Percentiles rank a stretch among this genome's conserved stretches.
These are phyloP conservation scores for Bacidia rubella DNA, from an alignment of 495 filamentous ascomycete species.

Conservation along the genomic window DNA sequence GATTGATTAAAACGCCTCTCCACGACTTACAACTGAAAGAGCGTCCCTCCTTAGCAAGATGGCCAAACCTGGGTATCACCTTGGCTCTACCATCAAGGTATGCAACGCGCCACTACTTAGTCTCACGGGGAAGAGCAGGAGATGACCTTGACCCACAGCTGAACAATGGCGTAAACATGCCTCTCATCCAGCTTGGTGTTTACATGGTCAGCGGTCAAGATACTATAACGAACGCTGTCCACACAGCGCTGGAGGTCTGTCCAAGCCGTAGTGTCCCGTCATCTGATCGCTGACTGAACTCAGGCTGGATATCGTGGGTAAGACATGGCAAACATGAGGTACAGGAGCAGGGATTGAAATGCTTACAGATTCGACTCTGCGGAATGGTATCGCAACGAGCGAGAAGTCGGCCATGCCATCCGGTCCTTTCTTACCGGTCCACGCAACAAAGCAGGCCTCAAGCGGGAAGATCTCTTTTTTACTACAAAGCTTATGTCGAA, in stretches of 20 bases:
- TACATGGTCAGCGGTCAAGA: slow-evolving; percentile 45
- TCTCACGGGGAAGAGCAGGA: too few species aligned
- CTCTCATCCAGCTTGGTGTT: slow-evolving; percentile 51
- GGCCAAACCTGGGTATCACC: neutral
- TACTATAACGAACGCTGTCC: slow-evolving; percentile 29
- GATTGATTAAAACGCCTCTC: too few species aligned
- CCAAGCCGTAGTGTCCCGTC: neutral
- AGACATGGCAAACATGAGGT: neutral
- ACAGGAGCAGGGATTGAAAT: neutral
- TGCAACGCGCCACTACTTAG: too few species aligned
- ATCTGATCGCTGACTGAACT: neutral
- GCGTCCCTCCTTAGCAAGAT: neutral
- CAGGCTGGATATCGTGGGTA: slow-evolving; percentile 23
- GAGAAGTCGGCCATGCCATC: slow-evolving; percentile 45
- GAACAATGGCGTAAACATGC: slow-evolving; percentile 45
- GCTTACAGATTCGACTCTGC: slow-evolving; percentile 43
- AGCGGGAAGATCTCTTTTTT: slow-evolving; percentile 49
- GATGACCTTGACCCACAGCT: slow-evolving; percentile 28
- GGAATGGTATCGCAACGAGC: slow-evolving; percentile 50
- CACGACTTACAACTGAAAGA: neutral
- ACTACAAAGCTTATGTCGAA: slow-evolving; percentile 53
- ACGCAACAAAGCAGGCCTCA: slow-evolving; percentile 29
- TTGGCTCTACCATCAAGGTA: neutral
- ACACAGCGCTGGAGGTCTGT: slow-evolving; percentile 31
- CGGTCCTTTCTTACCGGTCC: slow-evolving; percentile 29